These are phyloP conservation scores for Yarrowia deformans DNA, from an alignment of 805 yeast species.

Conservation along the genomic window DNA sequence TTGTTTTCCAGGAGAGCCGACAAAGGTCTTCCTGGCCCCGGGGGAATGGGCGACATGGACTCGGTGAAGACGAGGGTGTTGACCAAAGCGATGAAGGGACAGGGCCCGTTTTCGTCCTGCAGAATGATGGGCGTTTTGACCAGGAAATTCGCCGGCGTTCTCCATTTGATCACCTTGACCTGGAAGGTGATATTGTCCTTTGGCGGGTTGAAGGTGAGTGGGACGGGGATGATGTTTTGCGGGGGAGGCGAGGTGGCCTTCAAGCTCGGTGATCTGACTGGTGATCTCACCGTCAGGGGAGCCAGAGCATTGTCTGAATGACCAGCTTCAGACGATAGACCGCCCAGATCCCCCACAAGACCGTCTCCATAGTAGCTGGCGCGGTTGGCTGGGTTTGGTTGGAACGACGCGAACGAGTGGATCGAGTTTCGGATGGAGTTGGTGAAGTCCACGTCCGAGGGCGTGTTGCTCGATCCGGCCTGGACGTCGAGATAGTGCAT, in stretches of 20 bases:
- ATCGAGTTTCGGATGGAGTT: constrained; percentile 18
- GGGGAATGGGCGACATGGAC: constrained; percentile 41
- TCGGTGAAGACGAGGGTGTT: constrained; percentile 67
- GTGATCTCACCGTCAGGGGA: constrained; percentile 20
- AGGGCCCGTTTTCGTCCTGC: constrained; percentile 87
- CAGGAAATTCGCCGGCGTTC: constrained; percentile 10
- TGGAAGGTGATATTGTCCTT: constrained; percentile 31
- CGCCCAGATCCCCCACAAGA: constrained; percentile 3
- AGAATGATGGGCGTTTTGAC: constrained; percentile 57
- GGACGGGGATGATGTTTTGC: constrained; percentile 11
- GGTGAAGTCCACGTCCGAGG: constrained; percentile 10
- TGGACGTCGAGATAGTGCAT: constrained; percentile 22
- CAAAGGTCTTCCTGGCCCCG: constrained; percentile 15
- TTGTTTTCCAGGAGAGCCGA: constrained; percentile 15
- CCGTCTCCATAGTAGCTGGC: constrained; percentile 23
- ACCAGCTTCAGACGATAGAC: background rate
- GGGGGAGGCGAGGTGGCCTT: constrained; percentile 11
- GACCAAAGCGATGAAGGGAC: constrained; percentile 80
- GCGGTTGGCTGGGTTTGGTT: constrained; percentile 20
- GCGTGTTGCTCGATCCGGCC: background rate
- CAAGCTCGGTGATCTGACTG: constrained; percentile 1
- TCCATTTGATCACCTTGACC: constrained; percentile 27
- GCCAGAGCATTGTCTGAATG: constrained; percentile 21
- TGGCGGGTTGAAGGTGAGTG: constrained; percentile 30
- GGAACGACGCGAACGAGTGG: constrained; percentile 17